Evolutionary conservation across 805 yeast species (phyloP), one percentile per base, ranked within the genome.

Genomic region (Wickerhamiella cacticola): DNA sequence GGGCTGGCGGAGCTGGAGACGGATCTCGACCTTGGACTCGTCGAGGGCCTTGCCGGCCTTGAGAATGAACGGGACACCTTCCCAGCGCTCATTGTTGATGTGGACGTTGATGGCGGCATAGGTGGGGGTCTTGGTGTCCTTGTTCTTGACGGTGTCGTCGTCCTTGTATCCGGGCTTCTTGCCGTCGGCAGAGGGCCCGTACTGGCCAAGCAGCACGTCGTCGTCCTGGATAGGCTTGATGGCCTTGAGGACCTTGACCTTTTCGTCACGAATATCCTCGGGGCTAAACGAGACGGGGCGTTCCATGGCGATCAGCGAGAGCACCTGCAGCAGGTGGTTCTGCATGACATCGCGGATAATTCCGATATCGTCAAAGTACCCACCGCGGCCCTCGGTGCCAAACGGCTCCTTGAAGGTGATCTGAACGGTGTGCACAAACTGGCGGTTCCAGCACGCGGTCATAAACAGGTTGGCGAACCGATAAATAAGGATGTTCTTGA

Each of bases 301-400:
- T 64, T 92, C 97, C 96, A 92, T 89, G 47, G 96, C 84, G 52
- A 89, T 70, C 48, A 92, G 66, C 5, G 97, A 88, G 62, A 92
- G 69, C 19, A 89, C 94, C 70, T 92, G 98, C 61, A 89, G 72
- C 58, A 92, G 68, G 69, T 92, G 98, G 73, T 92, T 92, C 71
- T 92, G 98, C 86, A 92, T 89, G 42, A 92, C 97, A 63, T 92
- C 98, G 66, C 98, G 79, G 56, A 92, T 83, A 62, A 92, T 92
- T 50, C 98, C 98, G 60, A 88, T 86, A 48, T 74, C 72, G 67
- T 92, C 97, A 61, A 92, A 92, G 70, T 92, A 92, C 33, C 98
- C 98, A 57, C 98, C 98, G 63, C 98, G 79, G 49, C 98, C 98
- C 68, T 92, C 96, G 35, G 98, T 92, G 48, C 98, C 98, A 59